Evolutionary conservation across 1,284 basidiomycete genomes (phyloP).

Genomic region (Cryptococcus deneoformans): DNA sequence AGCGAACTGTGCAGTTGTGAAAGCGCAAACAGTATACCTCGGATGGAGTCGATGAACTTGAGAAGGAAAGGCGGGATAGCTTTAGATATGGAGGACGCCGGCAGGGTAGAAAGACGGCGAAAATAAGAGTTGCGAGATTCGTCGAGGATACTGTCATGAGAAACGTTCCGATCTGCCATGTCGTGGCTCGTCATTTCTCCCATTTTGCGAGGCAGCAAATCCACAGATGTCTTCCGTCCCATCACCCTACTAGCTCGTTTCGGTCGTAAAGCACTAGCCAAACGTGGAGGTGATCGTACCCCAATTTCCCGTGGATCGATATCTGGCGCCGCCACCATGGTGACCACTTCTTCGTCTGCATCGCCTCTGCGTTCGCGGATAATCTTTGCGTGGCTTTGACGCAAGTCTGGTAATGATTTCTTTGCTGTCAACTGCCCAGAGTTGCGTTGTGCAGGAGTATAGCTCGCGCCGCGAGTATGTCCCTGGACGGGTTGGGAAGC

Average conservation of each 20-base stretch:
- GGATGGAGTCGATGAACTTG: conserved; percentile 77
- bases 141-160: conserved; percentile 49
- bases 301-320: not conserved
- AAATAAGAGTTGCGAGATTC: conserved; percentile 92
- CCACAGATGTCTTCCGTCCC: conserved; percentile 26
- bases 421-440: conserved; percentile 55
- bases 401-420: conserved; percentile 84
- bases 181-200: conserved; percentile 2
- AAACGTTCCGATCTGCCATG: conserved; percentile 14
- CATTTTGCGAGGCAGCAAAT: conserved; percentile 22
- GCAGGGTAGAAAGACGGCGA: conserved; percentile 72
- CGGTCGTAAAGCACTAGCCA: not conserved
- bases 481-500: conserved; percentile 5
- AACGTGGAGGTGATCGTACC: not conserved
- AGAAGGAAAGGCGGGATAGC: conserved; percentile 71
- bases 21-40: conserved; percentile 88
- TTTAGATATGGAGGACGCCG: conserved; percentile 63
- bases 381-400: conserved; percentile 57
- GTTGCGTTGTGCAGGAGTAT: conserved; percentile 40
- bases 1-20: conserved; percentile 90
- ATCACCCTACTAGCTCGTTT: conserved; percentile 5
- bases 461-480: conserved; percentile 45
- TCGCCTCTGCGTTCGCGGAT: conserved; percentile 41
- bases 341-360: conserved; percentile 10
- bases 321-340: not conserved